phyloP scores from a whole-genome alignment of 2,329 filamentous ascomycete genomes.

The Xylaria sp. region DNA sequence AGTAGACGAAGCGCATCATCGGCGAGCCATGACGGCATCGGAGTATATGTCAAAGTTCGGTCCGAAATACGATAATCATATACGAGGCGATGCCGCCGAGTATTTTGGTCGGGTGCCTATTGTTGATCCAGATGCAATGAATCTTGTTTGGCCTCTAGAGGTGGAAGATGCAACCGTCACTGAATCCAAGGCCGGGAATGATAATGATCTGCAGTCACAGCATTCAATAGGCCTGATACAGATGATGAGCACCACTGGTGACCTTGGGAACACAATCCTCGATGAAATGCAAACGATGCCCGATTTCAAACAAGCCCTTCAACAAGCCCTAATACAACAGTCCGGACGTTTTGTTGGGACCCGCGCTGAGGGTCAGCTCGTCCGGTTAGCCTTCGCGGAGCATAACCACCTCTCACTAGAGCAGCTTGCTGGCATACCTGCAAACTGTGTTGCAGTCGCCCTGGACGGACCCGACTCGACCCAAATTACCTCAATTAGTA shows the following conservation, averaged over 20 bases:
- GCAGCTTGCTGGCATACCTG: not conserved
- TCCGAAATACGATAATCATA: conserved; percentile 12
- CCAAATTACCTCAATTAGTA: conserved; percentile 32
- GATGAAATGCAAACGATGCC: not conserved
- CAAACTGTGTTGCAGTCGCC: not conserved
- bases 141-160: not conserved
- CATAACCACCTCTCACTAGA: conserved; percentile 1
- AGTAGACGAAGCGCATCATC: conserved; percentile 29
- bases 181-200: not conserved
- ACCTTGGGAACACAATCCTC: not conserved
- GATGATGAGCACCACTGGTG: not conserved
- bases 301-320: not conserved
- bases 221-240: not conserved
- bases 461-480: not conserved
- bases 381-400: conserved; percentile 8
- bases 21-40: conserved; percentile 34
- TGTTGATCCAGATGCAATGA: not conserved
- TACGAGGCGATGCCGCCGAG: not conserved
- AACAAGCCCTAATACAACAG: not conserved
- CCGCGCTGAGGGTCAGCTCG: not conserved
- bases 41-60: conserved; percentile 39
- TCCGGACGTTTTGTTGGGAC: not conserved
- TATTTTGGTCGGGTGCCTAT: not conserved
- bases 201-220: not conserved
- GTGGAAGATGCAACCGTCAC: no score